A percentile compares a stretch with the other conserved stretches of the same genome.
phyloP scores from a whole-genome alignment of 129 eudicot species.

The Tagetes erecta region DNA sequence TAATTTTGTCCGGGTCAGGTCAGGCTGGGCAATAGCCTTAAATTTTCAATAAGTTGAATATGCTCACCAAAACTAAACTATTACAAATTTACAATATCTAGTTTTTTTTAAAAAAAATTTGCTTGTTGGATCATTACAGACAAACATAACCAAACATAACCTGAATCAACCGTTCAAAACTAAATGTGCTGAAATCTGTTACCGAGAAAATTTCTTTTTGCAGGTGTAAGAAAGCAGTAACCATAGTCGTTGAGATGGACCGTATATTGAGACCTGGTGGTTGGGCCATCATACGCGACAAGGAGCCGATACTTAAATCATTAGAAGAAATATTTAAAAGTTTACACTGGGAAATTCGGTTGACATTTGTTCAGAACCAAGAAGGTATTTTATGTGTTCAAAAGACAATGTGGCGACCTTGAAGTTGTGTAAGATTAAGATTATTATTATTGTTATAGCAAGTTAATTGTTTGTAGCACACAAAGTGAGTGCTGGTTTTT shows the following conservation, averaged over 20 bases:
- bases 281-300: constrained; percentile 89
- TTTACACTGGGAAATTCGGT: constrained; percentile 85
- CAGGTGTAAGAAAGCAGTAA: constrained; percentile 82
- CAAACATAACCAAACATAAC: background rate
- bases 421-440: constrained; percentile 25
- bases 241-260: constrained; percentile 88
- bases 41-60: too few species aligned
- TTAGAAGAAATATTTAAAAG: constrained; percentile 71
- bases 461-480: constrained; percentile 16
- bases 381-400: constrained; percentile 89
- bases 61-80: too few species aligned
- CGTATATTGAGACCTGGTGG: constrained; percentile 81
- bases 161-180: background rate
- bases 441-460: background rate
- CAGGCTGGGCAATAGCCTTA: too few species aligned
- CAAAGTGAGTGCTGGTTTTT: constrained; percentile 14
- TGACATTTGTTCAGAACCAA: constrained; percentile 69
- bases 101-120: too few species aligned
- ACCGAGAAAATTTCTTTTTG: constrained; percentile 14
- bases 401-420: constrained; percentile 89
- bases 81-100: too few species aligned
- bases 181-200: background rate
- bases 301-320: constrained; percentile 69
- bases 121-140: background rate
- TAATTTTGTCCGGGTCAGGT: background rate